Conservation (phyloP, 176 grass and related monocot genomes). For the Thalia dealbata region DNA sequence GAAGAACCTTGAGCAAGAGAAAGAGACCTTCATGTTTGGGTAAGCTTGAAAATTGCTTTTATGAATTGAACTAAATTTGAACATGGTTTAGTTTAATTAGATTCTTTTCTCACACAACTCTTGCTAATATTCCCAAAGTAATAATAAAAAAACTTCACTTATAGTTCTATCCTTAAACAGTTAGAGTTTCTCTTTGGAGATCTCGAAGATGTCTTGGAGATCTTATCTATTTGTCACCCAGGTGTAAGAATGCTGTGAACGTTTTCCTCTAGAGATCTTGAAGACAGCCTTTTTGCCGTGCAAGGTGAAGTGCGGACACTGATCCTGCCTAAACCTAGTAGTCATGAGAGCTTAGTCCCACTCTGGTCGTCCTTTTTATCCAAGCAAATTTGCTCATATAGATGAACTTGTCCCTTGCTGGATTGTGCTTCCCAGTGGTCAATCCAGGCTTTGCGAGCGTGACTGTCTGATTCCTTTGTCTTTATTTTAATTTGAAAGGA, state of each 20-base stretch:
- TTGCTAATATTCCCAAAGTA: too few species aligned
- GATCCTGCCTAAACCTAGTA: too few species aligned
- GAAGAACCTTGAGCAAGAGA: constrained; percentile 40
- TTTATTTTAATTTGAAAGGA: constrained; percentile 29
- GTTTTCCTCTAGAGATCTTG: too few species aligned
- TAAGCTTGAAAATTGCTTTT: constrained; percentile 24
- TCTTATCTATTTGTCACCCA: too few species aligned
- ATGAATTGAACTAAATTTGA: not conserved
- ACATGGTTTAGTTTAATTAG: constrained; percentile 10
- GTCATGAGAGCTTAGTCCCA: not conserved
- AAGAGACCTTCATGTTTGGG: constrained; percentile 45
- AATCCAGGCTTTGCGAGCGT: constrained; percentile 1
- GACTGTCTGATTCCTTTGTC: constrained; percentile 34
- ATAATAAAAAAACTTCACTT: too few species aligned
- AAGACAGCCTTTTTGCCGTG: too few species aligned
- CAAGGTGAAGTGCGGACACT: too few species aligned
- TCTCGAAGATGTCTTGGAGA: too few species aligned
- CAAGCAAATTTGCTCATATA: not conserved
- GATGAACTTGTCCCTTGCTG: not conserved
- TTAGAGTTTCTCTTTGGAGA: too few species aligned
- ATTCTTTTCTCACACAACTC: not conserved
- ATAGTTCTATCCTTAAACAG: too few species aligned
- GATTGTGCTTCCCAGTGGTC: constrained; percentile 21
- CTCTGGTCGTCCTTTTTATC: not conserved
- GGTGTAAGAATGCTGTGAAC: too few species aligned